Base-by-base conservation (phyloP, 495 filamentous ascomycete genomes). In the Lepraria neglecta region DNA sequence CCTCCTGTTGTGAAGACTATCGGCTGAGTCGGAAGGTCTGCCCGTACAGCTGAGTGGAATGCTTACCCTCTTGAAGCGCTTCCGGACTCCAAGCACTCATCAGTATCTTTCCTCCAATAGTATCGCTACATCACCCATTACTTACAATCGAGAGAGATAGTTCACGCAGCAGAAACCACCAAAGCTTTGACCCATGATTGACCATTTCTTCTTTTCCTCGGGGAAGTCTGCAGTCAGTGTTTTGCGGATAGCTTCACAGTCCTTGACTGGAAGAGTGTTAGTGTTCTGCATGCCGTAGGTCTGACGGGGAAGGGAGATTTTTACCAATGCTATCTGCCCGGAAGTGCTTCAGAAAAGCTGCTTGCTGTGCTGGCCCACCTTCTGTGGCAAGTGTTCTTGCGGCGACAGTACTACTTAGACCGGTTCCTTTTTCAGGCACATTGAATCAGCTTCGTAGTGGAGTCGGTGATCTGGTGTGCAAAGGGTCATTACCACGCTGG, bases 121-220 rank as follows among this genome's bases (percentile, higher is more conserved):
- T 14, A 40, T 43, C 38, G n/a, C 19, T 6, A 10, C 33, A 56
- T 40, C 19, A 24, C 38, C 15, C 3, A 27, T 15, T 17, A 74
- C 80, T 69, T 68, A 84, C 81, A 82, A 85, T 60, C 86, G 81
- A 17, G 88, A 94, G 11, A 97, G 78, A 72, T 96, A 97, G 30
- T 86, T 87, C 17, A 87, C 76, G 6, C 78, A 76, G 61, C 88
- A 92, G 73, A 96, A 96, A 1, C 92, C 94, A 35, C 94, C 92
- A 69, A 94, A 97, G 21, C 87, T 91, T 73, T 97, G 92, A 12
- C 94, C 94, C 52, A 95, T 83, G 38, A 89, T 77, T 46, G 76
- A 85, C 92, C 94, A 97, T 73, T 87, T 87, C 67, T 84, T 81
- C 67, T 88, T 83, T 17, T 86, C 83, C 21, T 79, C 75, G 0